Evolutionary conservation across 495 filamentous ascomycete genomes (phyloP).

Genomic region (Cudoniella acicularis): DNA sequence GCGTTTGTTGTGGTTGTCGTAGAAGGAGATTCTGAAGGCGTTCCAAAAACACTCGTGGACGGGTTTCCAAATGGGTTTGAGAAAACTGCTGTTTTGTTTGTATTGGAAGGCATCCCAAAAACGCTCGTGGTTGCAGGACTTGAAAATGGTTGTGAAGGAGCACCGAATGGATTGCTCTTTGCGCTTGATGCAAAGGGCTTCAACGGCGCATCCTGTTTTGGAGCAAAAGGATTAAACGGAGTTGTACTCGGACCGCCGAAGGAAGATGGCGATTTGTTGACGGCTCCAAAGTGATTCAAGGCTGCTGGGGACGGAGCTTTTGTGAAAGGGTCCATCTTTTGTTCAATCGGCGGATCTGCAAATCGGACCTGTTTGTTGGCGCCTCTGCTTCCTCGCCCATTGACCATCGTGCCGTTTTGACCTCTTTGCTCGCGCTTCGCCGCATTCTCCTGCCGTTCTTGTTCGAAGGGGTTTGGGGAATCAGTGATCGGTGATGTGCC

Average conservation of each 20-base stretch:
- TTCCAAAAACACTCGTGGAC: slow-evolving; percentile 2
- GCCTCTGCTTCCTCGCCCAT: slow-evolving; percentile 16
- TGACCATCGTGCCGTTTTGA: slow-evolving; percentile 9
- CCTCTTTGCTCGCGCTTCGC: slow-evolving; percentile 22
- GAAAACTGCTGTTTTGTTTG: neutral
- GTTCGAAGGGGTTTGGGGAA: slow-evolving; percentile 19
- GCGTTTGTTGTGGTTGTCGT: neutral
- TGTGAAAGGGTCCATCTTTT: neutral
- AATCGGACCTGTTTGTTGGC: slow-evolving; percentile 18
- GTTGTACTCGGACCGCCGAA: slow-evolving; percentile 7
- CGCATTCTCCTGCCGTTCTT: slow-evolving; percentile 25
- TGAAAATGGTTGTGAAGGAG: neutral
- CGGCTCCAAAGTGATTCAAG: slow-evolving; percentile 19
- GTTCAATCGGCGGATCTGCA: neutral
- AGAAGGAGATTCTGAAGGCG: slow-evolving; percentile 1
- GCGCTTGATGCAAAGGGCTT: slow-evolving; percentile 7
- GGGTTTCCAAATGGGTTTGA: slow-evolving; percentile 10
- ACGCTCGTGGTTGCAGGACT: neutral
- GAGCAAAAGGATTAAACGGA: slow-evolving; percentile 3
- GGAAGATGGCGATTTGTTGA: slow-evolving; percentile 17
- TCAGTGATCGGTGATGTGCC: slow-evolving; percentile 1
- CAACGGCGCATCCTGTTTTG: neutral
- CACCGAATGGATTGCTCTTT: slow-evolving; percentile 6
- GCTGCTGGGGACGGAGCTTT: neutral
- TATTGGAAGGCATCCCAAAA: neutral